phyloP scores from a whole-genome alignment of 257 asterid species.

The Anisodus acutangulus region DNA sequence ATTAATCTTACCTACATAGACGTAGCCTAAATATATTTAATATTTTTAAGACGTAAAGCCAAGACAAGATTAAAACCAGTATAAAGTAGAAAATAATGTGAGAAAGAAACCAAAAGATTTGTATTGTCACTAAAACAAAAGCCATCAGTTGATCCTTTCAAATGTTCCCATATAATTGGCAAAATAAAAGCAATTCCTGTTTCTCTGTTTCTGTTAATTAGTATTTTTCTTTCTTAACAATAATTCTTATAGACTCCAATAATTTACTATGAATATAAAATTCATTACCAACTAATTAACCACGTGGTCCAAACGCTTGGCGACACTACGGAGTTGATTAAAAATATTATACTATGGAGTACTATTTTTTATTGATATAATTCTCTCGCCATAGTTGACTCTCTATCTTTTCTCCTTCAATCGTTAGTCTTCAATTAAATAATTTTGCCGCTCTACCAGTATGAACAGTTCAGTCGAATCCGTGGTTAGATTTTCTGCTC shows the following conservation, averaged over 20 bases:
- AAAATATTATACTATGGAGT: background rate
- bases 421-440: background rate
- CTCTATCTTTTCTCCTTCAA: background rate
- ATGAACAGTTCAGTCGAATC: background rate
- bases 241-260: background rate
- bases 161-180: conserved; percentile 32
- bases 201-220: conserved; percentile 25
- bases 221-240: conserved; percentile 35
- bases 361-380: background rate
- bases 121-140: background rate
- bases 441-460: background rate
- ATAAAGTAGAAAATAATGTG: background rate
- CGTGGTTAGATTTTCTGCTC: background rate
- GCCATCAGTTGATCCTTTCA: background rate
- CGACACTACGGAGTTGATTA: conserved; percentile 32
- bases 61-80: background rate
- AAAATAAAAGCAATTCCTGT: no score
- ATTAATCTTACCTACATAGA: no score
- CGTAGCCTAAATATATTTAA: no score
- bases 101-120: background rate
- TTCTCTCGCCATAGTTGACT: background rate
- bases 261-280: conserved; percentile 7
- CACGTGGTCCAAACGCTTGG: conserved; percentile 37
- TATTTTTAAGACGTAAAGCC: background rate
- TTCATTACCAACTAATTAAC: background rate